Evolutionary conservation across 73 alveolate genomes (phyloP).

Genomic region (Symbiodinium natans): DNA sequence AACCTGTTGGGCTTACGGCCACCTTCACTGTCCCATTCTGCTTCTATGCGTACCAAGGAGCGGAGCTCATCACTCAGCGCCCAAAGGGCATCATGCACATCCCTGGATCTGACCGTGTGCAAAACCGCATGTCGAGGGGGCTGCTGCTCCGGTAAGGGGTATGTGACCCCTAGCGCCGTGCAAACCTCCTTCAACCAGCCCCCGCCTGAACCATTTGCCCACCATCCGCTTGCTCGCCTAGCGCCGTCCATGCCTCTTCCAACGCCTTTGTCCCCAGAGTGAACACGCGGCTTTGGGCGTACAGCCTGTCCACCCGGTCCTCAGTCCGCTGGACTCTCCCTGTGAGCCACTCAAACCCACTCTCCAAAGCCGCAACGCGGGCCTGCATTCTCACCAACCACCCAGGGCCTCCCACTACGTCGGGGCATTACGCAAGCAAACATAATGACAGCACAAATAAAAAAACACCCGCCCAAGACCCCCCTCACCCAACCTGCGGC

Average conservation of each 20-base stretch:
- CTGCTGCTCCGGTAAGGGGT: neutral
- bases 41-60: neutral
- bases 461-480: too few relatives aligned
- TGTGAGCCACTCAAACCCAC: neutral
- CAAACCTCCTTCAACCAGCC: slow-evolving; percentile 12
- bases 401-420: too few relatives aligned
- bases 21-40: neutral
- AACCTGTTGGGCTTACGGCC: neutral
- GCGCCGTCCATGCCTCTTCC: neutral
- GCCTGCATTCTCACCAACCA: neutral
- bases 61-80: neutral
- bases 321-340: neutral
- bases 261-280: neutral
- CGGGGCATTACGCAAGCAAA: neutral
- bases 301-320: neutral
- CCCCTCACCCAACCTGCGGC: too few relatives aligned
- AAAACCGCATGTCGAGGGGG: neutral
- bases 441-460: too few relatives aligned
- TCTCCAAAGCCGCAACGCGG: neutral
- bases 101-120: neutral
- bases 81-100: neutral
- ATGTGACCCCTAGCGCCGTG: neutral
- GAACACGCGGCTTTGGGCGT: neutral
- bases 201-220: neutral
- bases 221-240: neutral